A percentile compares a stretch with the other conserved stretches of the same genome.
Conservation (phyloP, 352 stramenopile genomes). For the Pythium phragmiticola region DNA sequence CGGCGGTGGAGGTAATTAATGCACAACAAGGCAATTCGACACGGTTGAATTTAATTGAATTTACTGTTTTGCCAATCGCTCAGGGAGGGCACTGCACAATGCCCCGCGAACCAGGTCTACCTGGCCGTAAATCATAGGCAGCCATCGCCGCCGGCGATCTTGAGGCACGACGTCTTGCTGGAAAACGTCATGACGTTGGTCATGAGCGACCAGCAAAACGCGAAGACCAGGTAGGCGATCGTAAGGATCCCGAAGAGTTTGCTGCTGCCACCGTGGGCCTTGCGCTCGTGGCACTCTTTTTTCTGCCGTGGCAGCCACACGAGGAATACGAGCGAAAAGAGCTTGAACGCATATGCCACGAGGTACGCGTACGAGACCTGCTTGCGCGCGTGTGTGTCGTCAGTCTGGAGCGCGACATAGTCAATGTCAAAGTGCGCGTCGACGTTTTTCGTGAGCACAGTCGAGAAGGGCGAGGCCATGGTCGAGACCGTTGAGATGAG, state of each 20-base stretch:
- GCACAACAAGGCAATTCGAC: too few species aligned
- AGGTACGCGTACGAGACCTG: conserved; percentile 35
- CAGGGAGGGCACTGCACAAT: too few species aligned
- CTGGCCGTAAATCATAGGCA: not conserved
- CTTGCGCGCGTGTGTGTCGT: conserved; percentile 22
- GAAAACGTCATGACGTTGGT: conserved; percentile 40
- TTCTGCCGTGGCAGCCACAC: conserved; percentile 33
- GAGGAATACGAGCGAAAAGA: conserved; percentile 33
- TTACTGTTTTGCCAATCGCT: too few species aligned
- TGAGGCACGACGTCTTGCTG: conserved; percentile 29
- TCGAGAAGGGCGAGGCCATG: conserved; percentile 30
- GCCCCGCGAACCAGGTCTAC: too few species aligned
- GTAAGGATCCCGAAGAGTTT: conserved; percentile 16
- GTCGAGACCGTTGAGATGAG: conserved; percentile 26
- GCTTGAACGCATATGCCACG: conserved; percentile 29
- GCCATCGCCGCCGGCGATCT: conserved; percentile 31
- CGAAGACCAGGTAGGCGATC: conserved; percentile 23
- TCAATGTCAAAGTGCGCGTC: conserved; percentile 30
- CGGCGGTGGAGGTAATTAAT: too few species aligned
- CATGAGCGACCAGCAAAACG: conserved; percentile 30
- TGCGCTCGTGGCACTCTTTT: conserved; percentile 27
- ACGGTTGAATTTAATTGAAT: too few species aligned
- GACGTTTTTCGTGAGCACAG: conserved; percentile 31
- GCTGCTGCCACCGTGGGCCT: conserved; percentile 28
- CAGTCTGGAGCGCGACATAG: conserved; percentile 16